phyloP scores from a whole-genome alignment of 2,329 filamentous ascomycete genomes.

The Xylaria polymorpha region DNA sequence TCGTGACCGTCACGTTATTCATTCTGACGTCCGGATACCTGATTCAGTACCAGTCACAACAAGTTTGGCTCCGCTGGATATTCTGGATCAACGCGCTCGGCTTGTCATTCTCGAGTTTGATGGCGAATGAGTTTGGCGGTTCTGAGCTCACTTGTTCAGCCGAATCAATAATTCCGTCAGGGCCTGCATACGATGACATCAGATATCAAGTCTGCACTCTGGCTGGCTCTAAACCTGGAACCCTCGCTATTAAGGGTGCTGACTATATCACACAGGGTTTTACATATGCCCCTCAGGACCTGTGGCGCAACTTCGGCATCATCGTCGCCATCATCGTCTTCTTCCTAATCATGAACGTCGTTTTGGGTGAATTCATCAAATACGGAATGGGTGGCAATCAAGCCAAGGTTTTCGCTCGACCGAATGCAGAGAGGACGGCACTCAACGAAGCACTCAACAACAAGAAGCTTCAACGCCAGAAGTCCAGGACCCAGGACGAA shows the following conservation, averaged over 20 bases:
- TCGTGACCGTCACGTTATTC: constrained; percentile 83
- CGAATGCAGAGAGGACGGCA: constrained; percentile 72
- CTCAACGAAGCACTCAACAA: constrained; percentile 72
- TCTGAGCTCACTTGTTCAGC: constrained; percentile 75
- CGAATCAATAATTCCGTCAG: constrained; percentile 76
- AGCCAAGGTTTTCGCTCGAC: constrained; percentile 79
- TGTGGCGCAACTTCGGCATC: constrained; percentile 89
- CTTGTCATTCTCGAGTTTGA: constrained; percentile 79
- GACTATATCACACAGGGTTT: constrained; percentile 77
- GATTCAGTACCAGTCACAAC: constrained; percentile 80
- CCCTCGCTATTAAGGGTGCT: constrained; percentile 69
- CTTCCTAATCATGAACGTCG: constrained; percentile 80
- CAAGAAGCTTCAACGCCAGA: constrained; percentile 68
- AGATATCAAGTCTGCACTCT: constrained; percentile 85
- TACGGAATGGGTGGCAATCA: constrained; percentile 85
- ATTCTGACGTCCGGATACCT: constrained; percentile 85
- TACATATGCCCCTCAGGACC: constrained; percentile 71
- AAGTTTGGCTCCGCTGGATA: constrained; percentile 83
- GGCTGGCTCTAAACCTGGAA: constrained; percentile 75
- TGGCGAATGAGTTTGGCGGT: constrained; percentile 86
- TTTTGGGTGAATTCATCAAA: constrained; percentile 81
- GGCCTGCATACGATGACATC: constrained; percentile 76
- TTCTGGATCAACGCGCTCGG: constrained; percentile 82
- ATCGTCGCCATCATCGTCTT: constrained; percentile 78
- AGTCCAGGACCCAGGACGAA: constrained; percentile 58